These are phyloP conservation scores for Nicotiana obtusifolia DNA, from an alignment of 257 asterid species.

Conservation along the genomic window DNA sequence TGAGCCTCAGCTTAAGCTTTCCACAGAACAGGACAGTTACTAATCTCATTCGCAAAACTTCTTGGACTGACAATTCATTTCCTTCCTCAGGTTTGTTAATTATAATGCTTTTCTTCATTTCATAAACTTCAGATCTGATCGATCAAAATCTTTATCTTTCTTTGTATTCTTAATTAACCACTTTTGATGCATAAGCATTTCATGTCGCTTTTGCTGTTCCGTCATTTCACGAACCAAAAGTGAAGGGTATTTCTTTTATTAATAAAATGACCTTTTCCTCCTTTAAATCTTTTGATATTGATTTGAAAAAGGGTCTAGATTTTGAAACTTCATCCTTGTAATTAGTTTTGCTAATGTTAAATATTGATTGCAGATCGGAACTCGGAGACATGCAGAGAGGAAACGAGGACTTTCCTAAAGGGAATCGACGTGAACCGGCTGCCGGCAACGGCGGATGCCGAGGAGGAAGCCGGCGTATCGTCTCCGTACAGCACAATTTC, in stretches of 20 bases:
- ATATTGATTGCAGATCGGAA: slow-evolving; percentile 33
- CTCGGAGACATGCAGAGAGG: slow-evolving; percentile 34
- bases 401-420: slow-evolving; percentile 46
- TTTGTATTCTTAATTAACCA: no score
- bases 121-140: slow-evolving; percentile 12
- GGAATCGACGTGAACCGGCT: slow-evolving; percentile 74
- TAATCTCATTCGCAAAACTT: slow-evolving; percentile 21
- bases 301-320: no score
- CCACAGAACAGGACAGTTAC: slow-evolving; percentile 10
- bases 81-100: slow-evolving; percentile 41
- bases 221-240: background rate
- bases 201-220: background rate
- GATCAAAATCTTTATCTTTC: background rate
- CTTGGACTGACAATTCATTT: slow-evolving; percentile 31
- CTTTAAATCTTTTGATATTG: background rate
- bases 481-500: slow-evolving; percentile 84
- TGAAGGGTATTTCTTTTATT: no score
- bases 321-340: no score
- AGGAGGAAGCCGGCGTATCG: slow-evolving; percentile 64
- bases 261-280: background rate
- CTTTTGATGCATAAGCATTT: no score
- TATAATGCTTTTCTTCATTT: background rate
- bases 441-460: slow-evolving; percentile 37
- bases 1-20: slow-evolving; percentile 57
- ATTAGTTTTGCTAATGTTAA: no score